Evolutionary conservation across 805 yeast species (phyloP).

Genomic region (Candida quercuum): DNA sequence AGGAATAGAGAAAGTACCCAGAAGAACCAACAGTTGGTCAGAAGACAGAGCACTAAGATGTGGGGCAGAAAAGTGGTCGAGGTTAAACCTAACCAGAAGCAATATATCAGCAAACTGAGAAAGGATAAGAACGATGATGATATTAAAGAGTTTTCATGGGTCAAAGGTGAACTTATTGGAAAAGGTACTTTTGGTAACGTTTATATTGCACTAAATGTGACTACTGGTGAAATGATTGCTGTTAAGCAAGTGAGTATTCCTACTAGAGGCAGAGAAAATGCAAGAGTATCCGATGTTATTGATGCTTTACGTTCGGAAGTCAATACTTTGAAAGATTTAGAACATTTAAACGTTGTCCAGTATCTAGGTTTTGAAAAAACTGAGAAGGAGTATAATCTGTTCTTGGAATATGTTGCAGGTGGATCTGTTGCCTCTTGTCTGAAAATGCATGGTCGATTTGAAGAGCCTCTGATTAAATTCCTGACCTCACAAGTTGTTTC

Average conservation of each 20-base stretch:
- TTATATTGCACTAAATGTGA: conserved; percentile 83
- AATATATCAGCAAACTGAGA: conserved; percentile 55
- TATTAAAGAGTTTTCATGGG: conserved; percentile 90
- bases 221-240: conserved; percentile 98
- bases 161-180: conserved; percentile 94
- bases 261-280: conserved; percentile 27
- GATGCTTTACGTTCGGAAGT: conserved; percentile 88
- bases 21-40: conserved; percentile 32
- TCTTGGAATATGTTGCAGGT: conserved; percentile 95
- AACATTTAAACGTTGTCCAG: conserved; percentile 92
- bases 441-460: conserved; percentile 78
- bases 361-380: conserved; percentile 87
- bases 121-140: conserved; percentile 57
- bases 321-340: conserved; percentile 87
- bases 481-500: conserved; percentile 74
- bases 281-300: conserved; percentile 53
- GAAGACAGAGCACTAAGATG: conserved; percentile 85
- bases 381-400: conserved; percentile 72
- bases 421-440: conserved; percentile 90
- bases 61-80: conserved; percentile 97
- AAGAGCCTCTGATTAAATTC: conserved; percentile 66
- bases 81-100: conserved; percentile 68
- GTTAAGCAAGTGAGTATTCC: conserved; percentile 89
- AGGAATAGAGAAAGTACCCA: conserved; percentile 34
- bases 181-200: conserved; percentile 96